Conservation (phyloP, 2,329 filamentous ascomycete genomes). For the Colletotrichum filicis region DNA sequence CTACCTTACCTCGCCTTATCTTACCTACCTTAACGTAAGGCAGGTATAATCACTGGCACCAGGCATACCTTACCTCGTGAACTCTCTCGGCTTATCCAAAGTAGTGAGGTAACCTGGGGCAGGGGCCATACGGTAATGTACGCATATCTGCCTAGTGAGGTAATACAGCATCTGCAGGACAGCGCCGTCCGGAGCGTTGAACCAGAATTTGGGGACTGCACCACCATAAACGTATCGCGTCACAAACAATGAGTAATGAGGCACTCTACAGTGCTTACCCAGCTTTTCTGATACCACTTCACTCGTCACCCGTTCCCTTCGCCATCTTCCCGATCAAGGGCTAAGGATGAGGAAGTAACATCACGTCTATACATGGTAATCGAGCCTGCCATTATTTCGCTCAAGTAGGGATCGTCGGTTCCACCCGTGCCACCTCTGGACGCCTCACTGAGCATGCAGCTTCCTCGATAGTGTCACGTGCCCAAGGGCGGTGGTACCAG, state of each 20-base stretch:
- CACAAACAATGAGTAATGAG: not conserved
- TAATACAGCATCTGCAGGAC: not conserved
- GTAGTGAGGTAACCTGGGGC: too few relatives aligned
- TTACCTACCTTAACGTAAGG: too few relatives aligned
- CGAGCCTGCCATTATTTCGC: too few relatives aligned
- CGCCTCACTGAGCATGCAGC: not conserved
- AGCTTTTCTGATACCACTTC: not conserved
- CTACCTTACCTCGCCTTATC: too few relatives aligned
- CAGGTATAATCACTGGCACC: too few relatives aligned
- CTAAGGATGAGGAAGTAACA: not conserved
- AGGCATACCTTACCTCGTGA: too few relatives aligned
- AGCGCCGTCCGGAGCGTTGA: constrained; percentile 9
- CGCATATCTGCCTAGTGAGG: not conserved
- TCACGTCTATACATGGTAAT: not conserved
- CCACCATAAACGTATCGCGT: not conserved
- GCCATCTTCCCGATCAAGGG: not conserved
- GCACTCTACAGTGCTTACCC: not conserved
- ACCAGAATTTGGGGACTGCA: constrained; percentile 20
- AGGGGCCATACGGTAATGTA: not conserved
- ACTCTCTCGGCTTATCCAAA: too few relatives aligned
- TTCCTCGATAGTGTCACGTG: not conserved
- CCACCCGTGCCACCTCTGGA: too few relatives aligned
- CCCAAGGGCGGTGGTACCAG: not conserved
- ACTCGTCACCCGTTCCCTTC: not conserved
- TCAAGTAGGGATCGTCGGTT: too few relatives aligned